phyloP scores from a whole-genome alignment of 1,284 basidiomycete genomes.

The Boletus mariae region DNA sequence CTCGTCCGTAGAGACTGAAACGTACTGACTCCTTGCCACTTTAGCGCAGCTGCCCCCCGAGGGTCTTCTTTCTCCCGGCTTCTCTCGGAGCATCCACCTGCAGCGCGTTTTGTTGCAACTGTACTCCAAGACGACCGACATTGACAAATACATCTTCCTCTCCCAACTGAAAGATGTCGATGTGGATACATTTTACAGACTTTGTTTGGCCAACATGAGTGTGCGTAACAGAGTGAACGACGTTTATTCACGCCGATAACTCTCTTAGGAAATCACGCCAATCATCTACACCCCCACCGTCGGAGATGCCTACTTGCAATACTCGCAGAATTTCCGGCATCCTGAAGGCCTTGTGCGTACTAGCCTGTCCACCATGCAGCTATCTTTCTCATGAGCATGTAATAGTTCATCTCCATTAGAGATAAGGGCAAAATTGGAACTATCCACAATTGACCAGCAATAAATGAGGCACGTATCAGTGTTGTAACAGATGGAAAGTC shows the following conservation, averaged over 20 bases:
- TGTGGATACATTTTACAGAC: conserved; percentile 69
- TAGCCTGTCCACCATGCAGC: background rate
- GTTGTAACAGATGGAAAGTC: conserved; percentile 82
- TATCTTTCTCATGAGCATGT: background rate
- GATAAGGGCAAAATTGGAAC: conserved; percentile 79
- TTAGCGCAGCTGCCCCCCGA: conserved; percentile 48
- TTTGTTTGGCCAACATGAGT: conserved; percentile 62
- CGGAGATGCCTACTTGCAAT: conserved; percentile 87
- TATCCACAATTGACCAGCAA: conserved; percentile 74
- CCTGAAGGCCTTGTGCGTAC: conserved; percentile 71
- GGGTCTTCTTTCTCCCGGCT: conserved; percentile 64
- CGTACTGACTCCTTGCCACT: background rate
- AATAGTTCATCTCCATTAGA: conserved; percentile 77
- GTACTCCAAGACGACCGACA: conserved; percentile 65
- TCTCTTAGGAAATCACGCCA: conserved; percentile 63
- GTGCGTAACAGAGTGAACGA: conserved; percentile 7
- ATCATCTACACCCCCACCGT: conserved; percentile 92
- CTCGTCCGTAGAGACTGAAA: conserved; percentile 2
- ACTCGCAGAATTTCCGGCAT: conserved; percentile 76
- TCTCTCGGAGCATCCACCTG: conserved; percentile 53
- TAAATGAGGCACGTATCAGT: conserved; percentile 73
- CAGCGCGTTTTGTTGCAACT: conserved; percentile 66
- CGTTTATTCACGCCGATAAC: background rate
- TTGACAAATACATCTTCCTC: conserved; percentile 84
- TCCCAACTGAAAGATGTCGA: conserved; percentile 71